Evolutionary conservation across 2,329 filamentous ascomycete genomes (phyloP).

Genomic region (Botrytis galanthina): DNA sequence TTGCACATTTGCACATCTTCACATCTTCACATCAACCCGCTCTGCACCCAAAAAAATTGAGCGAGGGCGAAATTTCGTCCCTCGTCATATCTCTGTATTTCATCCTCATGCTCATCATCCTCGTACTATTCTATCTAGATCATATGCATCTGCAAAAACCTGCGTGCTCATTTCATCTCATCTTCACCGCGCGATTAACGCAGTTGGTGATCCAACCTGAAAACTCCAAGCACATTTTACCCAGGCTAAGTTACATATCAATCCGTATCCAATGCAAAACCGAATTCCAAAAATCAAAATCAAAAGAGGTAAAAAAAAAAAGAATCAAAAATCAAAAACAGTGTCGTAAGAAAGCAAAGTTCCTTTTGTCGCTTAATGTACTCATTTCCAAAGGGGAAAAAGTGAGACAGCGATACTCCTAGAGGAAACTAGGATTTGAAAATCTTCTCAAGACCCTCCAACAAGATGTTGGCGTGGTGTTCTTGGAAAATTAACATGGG

Average conservation of each 20-base stretch:
- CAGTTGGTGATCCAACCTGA: slow-evolving; percentile 18
- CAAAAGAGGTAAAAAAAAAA: not conserved
- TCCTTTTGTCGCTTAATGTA: not conserved
- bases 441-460: slow-evolving; percentile 69
- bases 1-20: not conserved
- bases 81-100: slow-evolving; percentile 1
- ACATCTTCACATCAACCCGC: not conserved
- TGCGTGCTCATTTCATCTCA: slow-evolving; percentile 19
- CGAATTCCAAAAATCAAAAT: not conserved
- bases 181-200: slow-evolving; percentile 19
- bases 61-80: not conserved
- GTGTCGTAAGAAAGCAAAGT: not conserved
- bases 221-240: slow-evolving; percentile 17
- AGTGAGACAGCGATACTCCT: not conserved
- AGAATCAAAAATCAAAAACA: not conserved
- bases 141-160: slow-evolving; percentile 16
- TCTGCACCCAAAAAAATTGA: not conserved
- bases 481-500: slow-evolving; percentile 87
- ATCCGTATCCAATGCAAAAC: slow-evolving; percentile 16
- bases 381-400: not conserved
- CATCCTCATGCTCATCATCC: not conserved
- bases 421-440: slow-evolving; percentile 31
- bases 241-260: slow-evolving; percentile 17
- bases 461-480: slow-evolving; percentile 81
- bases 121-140: not conserved